Base-by-base conservation (phyloP, 2,329 filamentous ascomycete genomes). In the Westerdykella sp. region DNA sequence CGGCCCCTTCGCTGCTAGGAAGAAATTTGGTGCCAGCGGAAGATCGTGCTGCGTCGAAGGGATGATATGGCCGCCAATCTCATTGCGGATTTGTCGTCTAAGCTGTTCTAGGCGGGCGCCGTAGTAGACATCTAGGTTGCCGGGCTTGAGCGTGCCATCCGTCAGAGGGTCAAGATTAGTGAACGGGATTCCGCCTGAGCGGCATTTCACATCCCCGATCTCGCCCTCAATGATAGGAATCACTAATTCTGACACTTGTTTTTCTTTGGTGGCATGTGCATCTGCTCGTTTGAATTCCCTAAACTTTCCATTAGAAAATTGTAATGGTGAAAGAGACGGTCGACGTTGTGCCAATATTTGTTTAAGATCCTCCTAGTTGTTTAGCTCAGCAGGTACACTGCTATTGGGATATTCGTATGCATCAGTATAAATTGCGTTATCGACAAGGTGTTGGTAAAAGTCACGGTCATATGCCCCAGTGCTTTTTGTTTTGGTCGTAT, bases 401-500 rank as follows among this genome's bases (percentile, higher is more conserved):
- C 55, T 56, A 54, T 57, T 15, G 3, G 47, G 54, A 44, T 52
- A 35, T 63, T 59, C 21, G 69, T 50, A 15, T 44, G 41, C 35
- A 43, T 39, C 5, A 34, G 61, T 49, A 40, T 66, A 63, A 32
- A 71, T 48, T 13, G 43, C 43, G 47, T 61, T 35, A 42, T 72
- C 62, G 41, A 64, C 61, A 35, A 72, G 48, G 39, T 68, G 56
- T 42, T 66, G 60, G 41, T 68, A 55, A 52, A 71, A 71, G 44
- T 55, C 49, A 36, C 53, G 51, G 49, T 65, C 48, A 46, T 69
- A 68, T 1, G 54, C 45, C 36, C 52, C 50, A 23, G 52, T 57
- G 41, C 45, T 61, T 34, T 50, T 57, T 6, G 45, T 64, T 30
- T 41, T 60, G 36, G 41, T 50, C n/a, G 53, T 56, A 41, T 48